phyloP scores from a whole-genome alignment of 495 filamentous ascomycete genomes.

The Aspergillus olivimuriae region DNA sequence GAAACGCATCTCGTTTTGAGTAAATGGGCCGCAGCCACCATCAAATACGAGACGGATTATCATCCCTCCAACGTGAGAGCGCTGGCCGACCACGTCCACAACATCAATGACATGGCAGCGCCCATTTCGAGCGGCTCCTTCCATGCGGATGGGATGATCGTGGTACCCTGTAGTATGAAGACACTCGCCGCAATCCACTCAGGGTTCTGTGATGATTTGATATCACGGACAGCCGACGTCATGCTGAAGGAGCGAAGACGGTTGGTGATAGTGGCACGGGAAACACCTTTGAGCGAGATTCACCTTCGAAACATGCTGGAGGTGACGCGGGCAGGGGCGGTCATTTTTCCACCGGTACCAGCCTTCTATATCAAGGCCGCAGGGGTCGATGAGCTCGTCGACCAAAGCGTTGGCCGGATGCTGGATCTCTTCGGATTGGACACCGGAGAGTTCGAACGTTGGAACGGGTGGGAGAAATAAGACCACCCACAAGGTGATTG shows the following conservation, averaged over 20 bases:
- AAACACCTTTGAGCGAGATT: slow-evolving; percentile 41
- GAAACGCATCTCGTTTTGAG: slow-evolving; percentile 39
- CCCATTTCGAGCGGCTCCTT: slow-evolving; percentile 32
- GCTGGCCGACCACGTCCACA: slow-evolving; percentile 32
- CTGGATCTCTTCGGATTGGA: slow-evolving; percentile 41
- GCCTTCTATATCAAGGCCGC: slow-evolving; percentile 34
- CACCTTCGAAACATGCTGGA: slow-evolving; percentile 41
- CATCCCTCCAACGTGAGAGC: slow-evolving; percentile 25
- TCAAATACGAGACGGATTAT: slow-evolving; percentile 38
- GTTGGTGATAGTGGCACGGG: slow-evolving; percentile 35
- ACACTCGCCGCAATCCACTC: slow-evolving; percentile 26
- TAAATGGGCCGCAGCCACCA: slow-evolving; percentile 38
- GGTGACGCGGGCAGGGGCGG: slow-evolving; percentile 27
- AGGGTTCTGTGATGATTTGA: slow-evolving; percentile 38
- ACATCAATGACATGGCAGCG: slow-evolving; percentile 32
- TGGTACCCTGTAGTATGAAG: slow-evolving; percentile 39
- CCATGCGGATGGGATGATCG: slow-evolving; percentile 33
- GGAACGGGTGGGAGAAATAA: slow-evolving; percentile 32
- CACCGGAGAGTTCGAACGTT: slow-evolving; percentile 34
- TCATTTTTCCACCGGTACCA: slow-evolving; percentile 40
- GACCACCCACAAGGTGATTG: too few relatives aligned
- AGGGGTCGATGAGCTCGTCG: slow-evolving; percentile 30
- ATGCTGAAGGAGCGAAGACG: slow-evolving; percentile 38
- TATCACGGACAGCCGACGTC: slow-evolving; percentile 40
- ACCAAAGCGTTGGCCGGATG: slow-evolving; percentile 40